Conservation (phyloP, 306 rosid species). For the Vigna reflexopilosa region DNA sequence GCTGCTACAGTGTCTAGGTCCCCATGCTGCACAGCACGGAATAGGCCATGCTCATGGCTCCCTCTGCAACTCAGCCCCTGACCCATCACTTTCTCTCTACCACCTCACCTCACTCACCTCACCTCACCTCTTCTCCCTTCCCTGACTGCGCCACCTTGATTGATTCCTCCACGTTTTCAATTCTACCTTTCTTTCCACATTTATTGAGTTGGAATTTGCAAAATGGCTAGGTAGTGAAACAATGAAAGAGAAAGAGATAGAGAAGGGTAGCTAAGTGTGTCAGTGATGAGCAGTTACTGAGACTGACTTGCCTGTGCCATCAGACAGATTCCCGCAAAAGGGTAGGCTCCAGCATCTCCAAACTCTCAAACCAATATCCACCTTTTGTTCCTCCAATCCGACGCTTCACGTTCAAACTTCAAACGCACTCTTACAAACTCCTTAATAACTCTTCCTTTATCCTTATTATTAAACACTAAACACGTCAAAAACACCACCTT, state of each 20-base stretch:
- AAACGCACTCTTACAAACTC: constrained; percentile 18
- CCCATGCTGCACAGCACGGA: constrained; percentile 83
- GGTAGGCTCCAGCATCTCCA: constrained; percentile 26
- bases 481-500: constrained; percentile 19
- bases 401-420: constrained; percentile 23
- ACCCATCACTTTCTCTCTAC: constrained; percentile 66
- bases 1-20: constrained; percentile 60
- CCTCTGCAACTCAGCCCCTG: constrained; percentile 89
- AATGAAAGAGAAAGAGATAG: neutral
- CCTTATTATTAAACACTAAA: neutral
- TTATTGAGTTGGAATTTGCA: constrained; percentile 36
- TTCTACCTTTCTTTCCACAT: constrained; percentile 52
- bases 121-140: neutral
- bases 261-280: constrained; percentile 53
- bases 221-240: neutral
- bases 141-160: constrained; percentile 56
- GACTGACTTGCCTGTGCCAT: constrained; percentile 57
- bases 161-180: constrained; percentile 39
- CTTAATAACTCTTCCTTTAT: neutral
- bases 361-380: constrained; percentile 1
- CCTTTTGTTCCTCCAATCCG: constrained; percentile 28
- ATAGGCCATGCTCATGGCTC: constrained; percentile 74
- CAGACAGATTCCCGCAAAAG: constrained; percentile 54
- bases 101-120: neutral
- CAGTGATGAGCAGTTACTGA: constrained; percentile 51